phyloP scores from a whole-genome alignment of 75 land plant genomes.

The Pinus tabuliformis region DNA sequence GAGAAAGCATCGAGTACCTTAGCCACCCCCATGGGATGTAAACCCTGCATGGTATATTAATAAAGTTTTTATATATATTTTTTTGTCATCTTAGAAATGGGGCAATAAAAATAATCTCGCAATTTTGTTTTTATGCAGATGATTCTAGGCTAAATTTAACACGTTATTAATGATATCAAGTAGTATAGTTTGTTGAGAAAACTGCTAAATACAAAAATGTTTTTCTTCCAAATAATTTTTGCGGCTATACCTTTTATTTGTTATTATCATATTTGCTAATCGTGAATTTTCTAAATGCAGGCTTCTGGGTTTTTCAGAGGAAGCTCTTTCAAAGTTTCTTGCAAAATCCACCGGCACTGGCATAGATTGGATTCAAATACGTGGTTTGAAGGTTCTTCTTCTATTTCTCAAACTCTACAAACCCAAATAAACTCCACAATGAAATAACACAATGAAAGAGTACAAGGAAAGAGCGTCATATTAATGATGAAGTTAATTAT shows the following conservation, averaged over 20 bases:
- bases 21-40: constrained; percentile 4
- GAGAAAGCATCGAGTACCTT: not conserved
- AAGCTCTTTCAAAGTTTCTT: constrained; percentile 36
- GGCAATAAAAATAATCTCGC: not conserved
- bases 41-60: constrained; percentile 9
- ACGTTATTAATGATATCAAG: not conserved
- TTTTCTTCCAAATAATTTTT: not conserved
- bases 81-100: not conserved
- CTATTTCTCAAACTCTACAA: too few species aligned
- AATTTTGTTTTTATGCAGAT: not conserved
- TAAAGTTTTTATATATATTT: not conserved
- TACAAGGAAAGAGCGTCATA: too few species aligned
- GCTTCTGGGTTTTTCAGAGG: constrained; percentile 45
- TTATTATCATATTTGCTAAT: constrained; percentile 5
- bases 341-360: constrained; percentile 58
- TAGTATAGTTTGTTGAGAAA: not conserved
- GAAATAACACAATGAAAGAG: too few species aligned
- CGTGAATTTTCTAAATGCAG: constrained; percentile 2
- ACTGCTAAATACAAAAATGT: not conserved
- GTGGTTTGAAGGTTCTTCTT: constrained; percentile 51
- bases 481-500: too few species aligned
- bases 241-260: not conserved
- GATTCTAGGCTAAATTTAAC: not conserved
- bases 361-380: constrained; percentile 59
- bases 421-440: too few species aligned